A percentile compares a stretch with the other conserved stretches of the same genome.
These are phyloP conservation scores for Mycena galericulata DNA, from an alignment of 768 basidiomycete genomes.

Conservation along the genomic window DNA sequence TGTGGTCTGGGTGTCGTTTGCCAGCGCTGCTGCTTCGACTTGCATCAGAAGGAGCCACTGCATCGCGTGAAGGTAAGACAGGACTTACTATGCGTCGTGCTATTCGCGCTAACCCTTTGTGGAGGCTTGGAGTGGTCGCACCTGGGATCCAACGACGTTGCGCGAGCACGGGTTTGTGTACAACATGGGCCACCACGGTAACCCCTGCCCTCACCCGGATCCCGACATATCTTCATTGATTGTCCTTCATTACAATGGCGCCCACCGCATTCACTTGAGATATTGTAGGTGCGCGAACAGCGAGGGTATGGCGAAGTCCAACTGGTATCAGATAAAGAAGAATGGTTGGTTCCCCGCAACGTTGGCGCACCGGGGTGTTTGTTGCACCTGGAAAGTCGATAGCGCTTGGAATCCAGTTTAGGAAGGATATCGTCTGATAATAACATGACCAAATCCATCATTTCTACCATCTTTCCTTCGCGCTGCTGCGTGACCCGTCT, in stretches of 20 bases:
- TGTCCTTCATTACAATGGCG: not conserved
- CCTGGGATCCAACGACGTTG: not conserved
- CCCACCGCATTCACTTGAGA: not conserved
- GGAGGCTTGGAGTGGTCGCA: too few relatives aligned
- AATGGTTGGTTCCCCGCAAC: not conserved
- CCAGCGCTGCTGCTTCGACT: too few relatives aligned
- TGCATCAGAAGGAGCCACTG: not conserved
- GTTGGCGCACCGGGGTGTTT: not conserved
- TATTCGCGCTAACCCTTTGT: too few relatives aligned
- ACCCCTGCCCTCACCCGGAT: not conserved
- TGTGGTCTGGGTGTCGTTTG: too few relatives aligned
- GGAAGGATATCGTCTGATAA: too few relatives aligned
- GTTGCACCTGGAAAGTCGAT: not conserved
- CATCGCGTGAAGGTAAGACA: not conserved
- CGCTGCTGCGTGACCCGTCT: too few relatives aligned
- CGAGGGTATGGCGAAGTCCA: not conserved
- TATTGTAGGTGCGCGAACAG: conserved; percentile 2
- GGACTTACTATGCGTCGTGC: too few relatives aligned
- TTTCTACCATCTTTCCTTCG: too few relatives aligned
- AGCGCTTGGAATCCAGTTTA: too few relatives aligned
- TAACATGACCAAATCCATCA: too few relatives aligned
- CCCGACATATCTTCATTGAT: not conserved
- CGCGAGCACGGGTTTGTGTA: not conserved
- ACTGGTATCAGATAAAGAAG: not conserved
- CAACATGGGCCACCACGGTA: not conserved